Evolutionary conservation across 371 early-diverging fungal species (phyloP).

Genomic region (Lichtheimia hyalospora): DNA sequence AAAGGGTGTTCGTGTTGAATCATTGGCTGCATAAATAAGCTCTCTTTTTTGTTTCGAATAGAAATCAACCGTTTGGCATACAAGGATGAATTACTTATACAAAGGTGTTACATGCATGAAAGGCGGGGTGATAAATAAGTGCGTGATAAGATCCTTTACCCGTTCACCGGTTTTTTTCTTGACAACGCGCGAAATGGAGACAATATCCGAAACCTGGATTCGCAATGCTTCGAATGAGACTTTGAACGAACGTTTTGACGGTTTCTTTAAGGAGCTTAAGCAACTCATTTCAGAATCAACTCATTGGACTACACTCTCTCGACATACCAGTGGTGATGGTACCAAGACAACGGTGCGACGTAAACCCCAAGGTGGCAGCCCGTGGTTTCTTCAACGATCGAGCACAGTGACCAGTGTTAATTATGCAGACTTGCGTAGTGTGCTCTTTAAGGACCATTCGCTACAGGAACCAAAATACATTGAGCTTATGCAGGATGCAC

Average conservation of each 20-base stretch:
- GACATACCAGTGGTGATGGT: neutral
- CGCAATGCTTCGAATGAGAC: neutral
- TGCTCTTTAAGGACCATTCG: conserved; percentile 19
- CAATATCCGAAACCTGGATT: neutral
- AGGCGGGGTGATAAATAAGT: too few species aligned
- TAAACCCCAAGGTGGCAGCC: neutral
- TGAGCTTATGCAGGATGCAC: conserved; percentile 18
- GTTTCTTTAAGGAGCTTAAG: neutral
- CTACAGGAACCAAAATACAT: conserved; percentile 23
- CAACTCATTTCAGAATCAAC: neutral
- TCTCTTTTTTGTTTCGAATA: too few species aligned
- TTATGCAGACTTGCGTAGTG: conserved; percentile 18
- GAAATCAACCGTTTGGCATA: too few species aligned
- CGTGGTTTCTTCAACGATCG: conserved; percentile 17
- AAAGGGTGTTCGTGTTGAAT: too few species aligned
- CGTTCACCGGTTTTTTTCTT: neutral
- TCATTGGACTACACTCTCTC: neutral
- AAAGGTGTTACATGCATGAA: too few species aligned
- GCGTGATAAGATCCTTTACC: neutral
- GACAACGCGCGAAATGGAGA: neutral
- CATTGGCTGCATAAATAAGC: too few species aligned
- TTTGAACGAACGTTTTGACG: neutral
- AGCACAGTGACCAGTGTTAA: conserved; percentile 14
- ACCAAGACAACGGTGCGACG: neutral
- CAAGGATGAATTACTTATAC: too few species aligned